Conservation (phyloP, 2,329 filamentous ascomycete genomes). For the Clonostachys sp. region DNA sequence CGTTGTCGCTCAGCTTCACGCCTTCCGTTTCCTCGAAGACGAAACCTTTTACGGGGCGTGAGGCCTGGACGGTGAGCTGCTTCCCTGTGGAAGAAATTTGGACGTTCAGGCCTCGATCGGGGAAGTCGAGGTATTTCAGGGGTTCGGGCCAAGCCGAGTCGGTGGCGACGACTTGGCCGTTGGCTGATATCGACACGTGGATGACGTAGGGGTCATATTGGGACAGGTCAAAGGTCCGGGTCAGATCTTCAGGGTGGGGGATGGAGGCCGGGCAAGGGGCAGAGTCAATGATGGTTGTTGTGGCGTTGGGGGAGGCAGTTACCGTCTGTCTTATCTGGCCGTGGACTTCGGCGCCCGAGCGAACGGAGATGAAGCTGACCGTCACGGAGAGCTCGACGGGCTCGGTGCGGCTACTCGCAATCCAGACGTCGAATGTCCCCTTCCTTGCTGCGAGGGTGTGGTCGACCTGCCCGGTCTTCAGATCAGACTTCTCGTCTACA, state of each 20-base stretch:
- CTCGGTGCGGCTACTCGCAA: slow-evolving; percentile 23
- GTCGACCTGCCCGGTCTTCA: slow-evolving; percentile 30
- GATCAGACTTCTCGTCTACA: slow-evolving; percentile 8
- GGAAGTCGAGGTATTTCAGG: slow-evolving; percentile 53
- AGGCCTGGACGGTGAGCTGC: slow-evolving; percentile 21
- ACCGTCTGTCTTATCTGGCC: slow-evolving; percentile 13
- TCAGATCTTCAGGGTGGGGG: slow-evolving; percentile 2
- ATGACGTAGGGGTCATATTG: slow-evolving; percentile 42
- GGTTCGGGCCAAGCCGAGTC: slow-evolving; percentile 58
- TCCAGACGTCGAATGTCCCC: slow-evolving; percentile 34
- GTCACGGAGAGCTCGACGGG: slow-evolving; percentile 18
- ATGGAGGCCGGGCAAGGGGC: slow-evolving; percentile 7
- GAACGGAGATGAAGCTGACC: slow-evolving; percentile 34
- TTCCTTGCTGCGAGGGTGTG: slow-evolving; percentile 26
- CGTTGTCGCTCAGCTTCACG: slow-evolving; percentile 48
- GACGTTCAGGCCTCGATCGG: slow-evolving; percentile 30
- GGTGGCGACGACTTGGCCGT: slow-evolving; percentile 31
- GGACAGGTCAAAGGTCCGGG: slow-evolving; percentile 20
- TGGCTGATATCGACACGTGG: slow-evolving; percentile 31
- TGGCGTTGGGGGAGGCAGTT: slow-evolving; percentile 25
- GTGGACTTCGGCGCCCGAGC: slow-evolving; percentile 27
- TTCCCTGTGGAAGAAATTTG: slow-evolving; percentile 12
- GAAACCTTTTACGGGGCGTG: slow-evolving; percentile 52
- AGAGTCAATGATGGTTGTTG: slow-evolving; percentile 24
- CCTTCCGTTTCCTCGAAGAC: slow-evolving; percentile 43